Evolutionary conservation across 352 stramenopile genomes (phyloP), one percentile per base, ranked within the genome.

Genomic region (Phytopythium chamaehyphon): DNA sequence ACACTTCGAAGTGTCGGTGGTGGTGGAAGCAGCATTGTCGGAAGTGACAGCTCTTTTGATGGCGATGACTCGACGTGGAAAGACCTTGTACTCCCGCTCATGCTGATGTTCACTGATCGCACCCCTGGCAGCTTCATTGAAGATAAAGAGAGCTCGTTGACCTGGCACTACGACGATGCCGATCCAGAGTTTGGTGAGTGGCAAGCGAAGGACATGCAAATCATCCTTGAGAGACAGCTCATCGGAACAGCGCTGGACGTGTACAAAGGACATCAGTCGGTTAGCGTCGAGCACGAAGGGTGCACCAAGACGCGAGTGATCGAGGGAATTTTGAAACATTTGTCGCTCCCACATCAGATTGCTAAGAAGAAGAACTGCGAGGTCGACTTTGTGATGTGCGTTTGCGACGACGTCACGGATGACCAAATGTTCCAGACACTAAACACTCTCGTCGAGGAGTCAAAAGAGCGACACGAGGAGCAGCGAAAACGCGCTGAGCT

Each of bases 351-450:
- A 26, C 62, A 84, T 39, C 79, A 90, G 51, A 71, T 92, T n/a
- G 48, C 61, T 14, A 73, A 71, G 54, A 84, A 76, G 61, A 79
- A 74, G n/a, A 61, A 76, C 45, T 61, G 77, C 23, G 78, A 90
- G 36, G 79, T 96, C 23, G 86, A 96, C 52, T 96, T 96, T 62
- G 73, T 96, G 15, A 47, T 96, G 8, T 95, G 85, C 37, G 85
- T 96, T 35, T 92, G 86, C 51, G 86, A 96, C 55, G 86, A 96
- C 50, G 73, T 84, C 24, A 92, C 76, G 1, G 86, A 96, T 50
- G 85, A 96, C 51, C 85, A 96, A 69, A 95, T 96, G 85, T 96
- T 95, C 59, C 79, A 93, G 59, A 92, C 78, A 21, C 58, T 96
- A 42, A 88, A 90, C 45, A 70, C 77, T 22, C 62, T 94, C n/a